phyloP scores from a whole-genome alignment of 2,329 filamentous ascomycete species.

The Penicillium frequentans region DNA sequence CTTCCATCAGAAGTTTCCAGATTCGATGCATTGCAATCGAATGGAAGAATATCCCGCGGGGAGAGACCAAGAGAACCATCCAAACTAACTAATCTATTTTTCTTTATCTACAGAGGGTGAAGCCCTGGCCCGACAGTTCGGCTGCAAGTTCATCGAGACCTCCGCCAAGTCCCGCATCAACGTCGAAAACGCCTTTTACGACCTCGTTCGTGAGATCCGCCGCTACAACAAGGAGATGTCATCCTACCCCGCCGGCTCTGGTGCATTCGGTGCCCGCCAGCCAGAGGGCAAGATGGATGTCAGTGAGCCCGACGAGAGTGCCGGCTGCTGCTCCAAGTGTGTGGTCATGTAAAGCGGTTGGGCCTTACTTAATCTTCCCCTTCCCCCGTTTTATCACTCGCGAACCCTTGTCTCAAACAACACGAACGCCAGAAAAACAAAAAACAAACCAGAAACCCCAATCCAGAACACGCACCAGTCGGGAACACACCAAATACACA shows the following conservation, averaged over 20 bases:
- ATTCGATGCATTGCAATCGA: background rate
- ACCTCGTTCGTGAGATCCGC: constrained; percentile 95
- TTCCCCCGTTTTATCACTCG: background rate
- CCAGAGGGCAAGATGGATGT: constrained; percentile 73
- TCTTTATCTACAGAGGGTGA: constrained; percentile 70
- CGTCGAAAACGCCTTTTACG: constrained; percentile 97
- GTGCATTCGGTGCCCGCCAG: constrained; percentile 61
- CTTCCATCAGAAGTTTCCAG: background rate
- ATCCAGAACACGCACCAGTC: constrained; percentile 1
- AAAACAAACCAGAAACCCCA: background rate
- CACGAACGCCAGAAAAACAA: background rate
- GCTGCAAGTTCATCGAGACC: constrained; percentile 98
- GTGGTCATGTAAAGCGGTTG: constrained; percentile 66
- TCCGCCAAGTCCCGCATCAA: constrained; percentile 98
- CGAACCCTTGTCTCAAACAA: background rate
- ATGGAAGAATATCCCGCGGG: background rate
- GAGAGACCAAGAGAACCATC: background rate
- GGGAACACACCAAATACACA: background rate
- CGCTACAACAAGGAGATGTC: constrained; percentile 99
- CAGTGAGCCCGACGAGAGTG: constrained; percentile 52
- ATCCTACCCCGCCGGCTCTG: constrained; percentile 71
- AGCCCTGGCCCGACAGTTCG: constrained; percentile 79
- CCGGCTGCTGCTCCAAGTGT: constrained; percentile 82
- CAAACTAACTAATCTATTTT: background rate
- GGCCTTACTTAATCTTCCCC: background rate